Percentiles rank a stretch among this genome's conserved stretches.
These are phyloP conservation scores for Saccharomycopsis hybrid DNA, from an alignment of 1,139 yeast genomes.

Conservation along the genomic window DNA sequence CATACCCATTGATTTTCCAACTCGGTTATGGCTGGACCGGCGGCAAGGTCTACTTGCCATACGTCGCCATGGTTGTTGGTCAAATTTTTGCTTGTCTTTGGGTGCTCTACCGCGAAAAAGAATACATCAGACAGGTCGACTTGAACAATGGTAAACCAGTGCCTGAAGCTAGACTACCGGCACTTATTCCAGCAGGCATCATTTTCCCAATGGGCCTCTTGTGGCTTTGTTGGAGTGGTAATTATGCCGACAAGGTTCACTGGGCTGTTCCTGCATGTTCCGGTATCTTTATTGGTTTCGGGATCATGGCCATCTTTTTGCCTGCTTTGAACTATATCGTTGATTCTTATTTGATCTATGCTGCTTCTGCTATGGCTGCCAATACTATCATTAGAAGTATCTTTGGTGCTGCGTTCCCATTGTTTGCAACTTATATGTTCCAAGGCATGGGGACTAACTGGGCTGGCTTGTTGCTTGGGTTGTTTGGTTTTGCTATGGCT, in stretches of 20 bases:
- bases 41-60: slow-evolving; percentile 59
- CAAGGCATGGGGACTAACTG: slow-evolving; percentile 66
- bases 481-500: slow-evolving; percentile 62
- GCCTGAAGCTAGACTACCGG: slow-evolving; percentile 75
- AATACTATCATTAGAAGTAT: slow-evolving; percentile 68
- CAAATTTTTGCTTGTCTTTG: slow-evolving; percentile 49
- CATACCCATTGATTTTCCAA: slow-evolving; percentile 68
- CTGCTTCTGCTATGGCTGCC: slow-evolving; percentile 89
- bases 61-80: slow-evolving; percentile 56
- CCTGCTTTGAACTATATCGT: slow-evolving; percentile 75
- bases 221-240: slow-evolving; percentile 86
- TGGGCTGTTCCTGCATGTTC: slow-evolving; percentile 85
- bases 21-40: slow-evolving; percentile 50
- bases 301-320: slow-evolving; percentile 67
- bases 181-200: slow-evolving; percentile 65
- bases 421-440: slow-evolving; percentile 74
- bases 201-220: slow-evolving; percentile 70
- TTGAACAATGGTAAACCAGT: slow-evolving; percentile 52
- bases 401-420: slow-evolving; percentile 72
- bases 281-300: slow-evolving; percentile 66
- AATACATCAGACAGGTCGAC: slow-evolving; percentile 35
- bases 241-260: slow-evolving; percentile 57
- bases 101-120: slow-evolving; percentile 30
- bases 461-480: slow-evolving; percentile 77
- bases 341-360: slow-evolving; percentile 70